Conservation (phyloP, 192 early-diverging fungal genomes). For the Podila clonocystis region DNA sequence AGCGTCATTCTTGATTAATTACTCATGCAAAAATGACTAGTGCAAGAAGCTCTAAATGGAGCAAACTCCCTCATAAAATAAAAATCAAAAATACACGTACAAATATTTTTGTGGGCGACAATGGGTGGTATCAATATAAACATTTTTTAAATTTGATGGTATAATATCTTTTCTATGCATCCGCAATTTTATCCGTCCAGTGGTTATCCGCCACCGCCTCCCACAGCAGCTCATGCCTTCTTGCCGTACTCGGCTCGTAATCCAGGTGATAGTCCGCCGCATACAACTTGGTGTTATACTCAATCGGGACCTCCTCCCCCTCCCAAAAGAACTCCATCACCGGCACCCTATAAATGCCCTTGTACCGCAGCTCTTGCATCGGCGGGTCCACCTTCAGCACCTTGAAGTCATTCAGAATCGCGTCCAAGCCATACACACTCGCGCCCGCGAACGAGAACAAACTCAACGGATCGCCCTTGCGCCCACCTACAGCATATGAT, state of each 20-base stretch:
- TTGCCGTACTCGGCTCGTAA: slow-evolving; percentile 25
- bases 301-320: slow-evolving; percentile 17
- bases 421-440: slow-evolving; percentile 26
- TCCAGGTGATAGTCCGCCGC: slow-evolving; percentile 40
- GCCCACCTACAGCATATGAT: slow-evolving; percentile 36
- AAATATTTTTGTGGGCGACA: no score
- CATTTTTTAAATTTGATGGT: no score
- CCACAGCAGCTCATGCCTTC: slow-evolving; percentile 37
- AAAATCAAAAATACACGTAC: no score
- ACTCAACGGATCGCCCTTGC: slow-evolving; percentile 20
- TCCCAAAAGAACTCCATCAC: slow-evolving; percentile 45
- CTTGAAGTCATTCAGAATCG: slow-evolving; percentile 19
- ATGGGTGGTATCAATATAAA: no score
- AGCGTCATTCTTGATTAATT: no score
- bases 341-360: slow-evolving; percentile 38
- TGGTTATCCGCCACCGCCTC: slow-evolving; percentile 45
- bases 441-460: slow-evolving; percentile 43
- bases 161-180: no score
- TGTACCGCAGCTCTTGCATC: slow-evolving; percentile 23
- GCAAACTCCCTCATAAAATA: no score
- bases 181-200: slow-evolving; percentile 10
- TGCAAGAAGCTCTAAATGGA: no score
- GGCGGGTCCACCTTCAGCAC: slow-evolving; percentile 26
- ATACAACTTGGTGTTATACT: slow-evolving; percentile 31
- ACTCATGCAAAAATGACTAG: no score